Evolutionary conservation across 345 rosid species (phyloP), one percentile per base, ranked within the genome.

Genomic region (Noccaea bulbosa): DNA sequence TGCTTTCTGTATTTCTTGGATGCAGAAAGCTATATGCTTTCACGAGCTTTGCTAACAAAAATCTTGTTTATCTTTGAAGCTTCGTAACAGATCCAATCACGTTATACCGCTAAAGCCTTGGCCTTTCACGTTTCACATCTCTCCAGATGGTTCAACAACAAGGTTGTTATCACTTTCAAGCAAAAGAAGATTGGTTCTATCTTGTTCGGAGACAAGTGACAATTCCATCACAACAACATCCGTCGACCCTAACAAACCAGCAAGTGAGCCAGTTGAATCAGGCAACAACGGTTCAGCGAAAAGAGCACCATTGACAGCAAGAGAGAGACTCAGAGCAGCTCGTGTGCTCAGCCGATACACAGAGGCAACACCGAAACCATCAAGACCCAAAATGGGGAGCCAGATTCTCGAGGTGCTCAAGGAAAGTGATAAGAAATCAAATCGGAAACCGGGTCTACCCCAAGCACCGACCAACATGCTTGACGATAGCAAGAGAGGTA

Each of bases 321-420:
- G 92, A 63, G 97, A 89, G 78, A 85, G 96, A 67, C 80, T 93
- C n/a, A 81, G 78, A 76, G 98, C 97, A 1, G 97, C 96, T n/a
- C 81, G 98, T 37, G 86, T 91, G 12, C 92, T 83, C 35, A 84
- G 85, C 62, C 78, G 90, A 38, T 74, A 82, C 73, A 60, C 85
- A 4, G 92, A 90, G 65, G 65, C 87, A 15, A 81, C 87, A 69
- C 64, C 86, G 1, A 63, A 86, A 47, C 88, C 87, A 65, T 37
- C 84, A 7, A 86, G 85, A 70, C 67, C 83, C 14, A 89, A 82
- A 49, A 81, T 83, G 87, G 91, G 97, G 34, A 91, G 87, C 70
- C 90, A 82, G 15, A 83, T 89, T 14, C 58, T 93, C 70, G 94
- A 83, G 72, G 96, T 89, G 43, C 70, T 91, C 65, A 87, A 81